Conservation (phyloP, 2,329 filamentous ascomycete species). For the Calonectria montana region DNA sequence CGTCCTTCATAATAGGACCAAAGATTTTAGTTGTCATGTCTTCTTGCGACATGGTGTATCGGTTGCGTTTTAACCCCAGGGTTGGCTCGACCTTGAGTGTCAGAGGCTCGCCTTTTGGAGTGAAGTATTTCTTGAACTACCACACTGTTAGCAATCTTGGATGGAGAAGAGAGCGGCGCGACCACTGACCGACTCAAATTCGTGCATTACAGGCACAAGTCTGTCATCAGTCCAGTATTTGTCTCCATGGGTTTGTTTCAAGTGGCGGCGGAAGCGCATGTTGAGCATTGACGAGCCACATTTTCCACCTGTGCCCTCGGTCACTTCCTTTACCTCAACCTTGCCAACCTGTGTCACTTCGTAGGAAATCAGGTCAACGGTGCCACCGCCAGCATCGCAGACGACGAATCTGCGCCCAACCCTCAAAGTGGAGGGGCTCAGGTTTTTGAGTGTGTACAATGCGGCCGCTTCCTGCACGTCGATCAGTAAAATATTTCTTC, state of each 20-base stretch:
- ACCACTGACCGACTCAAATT: conserved; percentile 55
- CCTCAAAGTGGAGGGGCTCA: conserved; percentile 55
- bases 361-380: conserved; percentile 66
- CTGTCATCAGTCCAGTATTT: conserved; percentile 57
- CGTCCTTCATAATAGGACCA: conserved; percentile 55
- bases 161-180: conserved; percentile 51
- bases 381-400: conserved; percentile 66
- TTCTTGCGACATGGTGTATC: conserved; percentile 58
- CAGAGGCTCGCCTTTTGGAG: conserved; percentile 49
- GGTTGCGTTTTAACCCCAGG: conserved; percentile 47
- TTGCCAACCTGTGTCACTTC: conserved; percentile 55
- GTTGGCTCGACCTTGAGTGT: conserved; percentile 49
- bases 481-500: conserved; percentile 26
- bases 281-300: conserved; percentile 64
- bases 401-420: conserved; percentile 62
- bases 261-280: conserved; percentile 57
- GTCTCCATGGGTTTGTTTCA: conserved; percentile 56
- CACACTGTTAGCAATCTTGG: conserved; percentile 19
- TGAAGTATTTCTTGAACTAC: conserved; percentile 53
- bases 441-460: conserved; percentile 58
- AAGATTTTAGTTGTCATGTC: conserved; percentile 71
- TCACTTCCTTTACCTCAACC: conserved; percentile 61
- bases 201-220: conserved; percentile 52
- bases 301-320: conserved; percentile 59
- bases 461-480: conserved; percentile 59